Base-by-base conservation (phyloP, 495 filamentous ascomycete genomes). In the Copromyces sp. region DNA sequence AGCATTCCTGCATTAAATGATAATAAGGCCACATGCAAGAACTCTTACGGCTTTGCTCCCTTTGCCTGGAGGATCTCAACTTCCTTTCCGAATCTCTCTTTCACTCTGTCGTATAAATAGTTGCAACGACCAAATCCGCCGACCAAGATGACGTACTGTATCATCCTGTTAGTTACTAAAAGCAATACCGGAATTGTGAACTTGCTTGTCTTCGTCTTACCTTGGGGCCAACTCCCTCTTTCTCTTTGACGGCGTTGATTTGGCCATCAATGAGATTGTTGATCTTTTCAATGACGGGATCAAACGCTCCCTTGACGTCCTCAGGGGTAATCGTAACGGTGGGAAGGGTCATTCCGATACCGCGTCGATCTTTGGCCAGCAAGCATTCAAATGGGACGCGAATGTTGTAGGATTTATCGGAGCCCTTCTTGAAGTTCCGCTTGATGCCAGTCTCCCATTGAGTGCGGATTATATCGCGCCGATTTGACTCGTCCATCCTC, bases 391-490 rank as follows among this genome's bases (percentile, higher is more conserved):
- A 69, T 0, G 73, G 73, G 9, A 71, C 47, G 1, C 35, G 35
- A 37, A 37, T 37, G 35, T 37, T 37, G 35, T 37, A 37, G 35
- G 5, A 37, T 37, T 37, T 37, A 0, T 5, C 35, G 35, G 35
- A 37, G 35, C 35, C 35, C 35, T 37, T 37, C 35, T 37, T 37
- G 35, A 37, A 37, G 35, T 37, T 37, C 35, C 35, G 70, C 37
- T 78, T 75, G 47, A 77, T 74, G 6, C 70, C 70, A 37, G 70
- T 20, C 32, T 77, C 76, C 75, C 76, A 77, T 3, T 75, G 59
- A 12, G 20, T 37, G 38, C 73, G 69, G 14, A 75, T 3, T 1
- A 75, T 45, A 2, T 59, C 40, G 4, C 39, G 14, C 11, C 53
- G 40, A 14, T 39, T 37, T 4, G 68, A 8, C 24, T 16, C 29